Conservation (phyloP, 352 stramenopile species). For the Blastocystis sp. region DNA sequence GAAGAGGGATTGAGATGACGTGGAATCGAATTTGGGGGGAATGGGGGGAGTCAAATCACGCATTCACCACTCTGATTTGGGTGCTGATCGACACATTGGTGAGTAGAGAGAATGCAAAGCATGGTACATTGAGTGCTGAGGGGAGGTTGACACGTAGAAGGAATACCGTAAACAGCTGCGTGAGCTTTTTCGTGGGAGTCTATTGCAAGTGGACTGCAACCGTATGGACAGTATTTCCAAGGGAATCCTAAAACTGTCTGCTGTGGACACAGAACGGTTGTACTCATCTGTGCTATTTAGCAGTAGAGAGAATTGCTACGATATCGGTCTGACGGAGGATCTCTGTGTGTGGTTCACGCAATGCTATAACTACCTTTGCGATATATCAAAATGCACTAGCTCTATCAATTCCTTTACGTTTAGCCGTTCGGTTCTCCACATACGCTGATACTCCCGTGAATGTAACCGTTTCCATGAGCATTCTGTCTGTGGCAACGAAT, state of each 20-base stretch:
- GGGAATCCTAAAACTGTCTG: not conserved
- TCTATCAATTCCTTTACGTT: not conserved
- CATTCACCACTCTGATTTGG: too few species aligned
- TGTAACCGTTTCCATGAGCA: slow-evolving; percentile 54
- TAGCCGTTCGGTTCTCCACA: slow-evolving; percentile 12
- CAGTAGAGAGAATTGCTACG: slow-evolving; percentile 30
- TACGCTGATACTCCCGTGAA: slow-evolving; percentile 55
- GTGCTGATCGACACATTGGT: too few species aligned
- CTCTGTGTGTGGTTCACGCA: slow-evolving; percentile 54
- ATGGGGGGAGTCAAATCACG: too few species aligned
- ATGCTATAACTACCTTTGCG: slow-evolving; percentile 40
- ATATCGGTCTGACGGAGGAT: slow-evolving; percentile 24
- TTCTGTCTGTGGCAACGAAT: slow-evolving; percentile 44
- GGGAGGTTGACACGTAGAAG: not conserved
- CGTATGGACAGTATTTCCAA: slow-evolving; percentile 26
- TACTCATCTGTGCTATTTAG: not conserved
- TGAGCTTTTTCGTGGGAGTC: not conserved
- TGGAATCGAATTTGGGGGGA: too few species aligned
- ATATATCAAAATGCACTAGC: slow-evolving; percentile 23
- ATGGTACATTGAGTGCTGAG: too few species aligned
- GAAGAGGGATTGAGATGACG: not conserved
- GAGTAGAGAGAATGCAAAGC: too few species aligned
- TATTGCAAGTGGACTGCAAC: slow-evolving; percentile 37
- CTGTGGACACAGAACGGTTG: slow-evolving; percentile 13
- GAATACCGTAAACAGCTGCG: not conserved